These are phyloP conservation scores for Creolimax fragrantissima DNA, from an alignment of 78 protist genomes.

Conservation along the genomic window DNA sequence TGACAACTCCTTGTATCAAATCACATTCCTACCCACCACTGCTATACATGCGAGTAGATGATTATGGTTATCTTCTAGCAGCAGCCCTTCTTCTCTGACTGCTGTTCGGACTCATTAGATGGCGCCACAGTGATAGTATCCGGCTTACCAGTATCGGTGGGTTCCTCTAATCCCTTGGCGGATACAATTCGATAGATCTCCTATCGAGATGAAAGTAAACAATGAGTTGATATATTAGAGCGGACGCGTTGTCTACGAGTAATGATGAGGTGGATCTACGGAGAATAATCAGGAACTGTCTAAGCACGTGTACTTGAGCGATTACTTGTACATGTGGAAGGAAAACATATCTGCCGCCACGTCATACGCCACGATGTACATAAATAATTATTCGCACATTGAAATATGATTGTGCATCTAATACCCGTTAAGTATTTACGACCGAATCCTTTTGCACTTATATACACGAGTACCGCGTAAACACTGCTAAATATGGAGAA, in stretches of 20 bases:
- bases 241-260: background rate
- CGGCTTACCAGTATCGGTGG: background rate
- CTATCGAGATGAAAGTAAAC: background rate
- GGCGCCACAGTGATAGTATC: slow-evolving; percentile 9
- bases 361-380: background rate
- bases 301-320: background rate
- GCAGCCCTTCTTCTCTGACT: background rate
- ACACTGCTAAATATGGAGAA: no score
- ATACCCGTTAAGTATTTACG: no score
- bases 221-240: background rate
- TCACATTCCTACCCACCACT: no score
- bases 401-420: no score
- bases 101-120: background rate
- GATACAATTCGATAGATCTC: background rate
- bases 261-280: background rate
- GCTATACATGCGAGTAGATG: no score
- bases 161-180: background rate
- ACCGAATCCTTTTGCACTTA: no score
- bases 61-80: no score
- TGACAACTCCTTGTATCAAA: no score
- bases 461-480: no score
- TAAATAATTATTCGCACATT: background rate
- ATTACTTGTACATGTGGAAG: background rate
- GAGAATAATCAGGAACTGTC: background rate
- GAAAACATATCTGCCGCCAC: background rate